Evolutionary conservation across 2,329 filamentous ascomycete species (phyloP), one percentile per base, ranked within the genome.

Genomic region (Massarina eburnea): DNA sequence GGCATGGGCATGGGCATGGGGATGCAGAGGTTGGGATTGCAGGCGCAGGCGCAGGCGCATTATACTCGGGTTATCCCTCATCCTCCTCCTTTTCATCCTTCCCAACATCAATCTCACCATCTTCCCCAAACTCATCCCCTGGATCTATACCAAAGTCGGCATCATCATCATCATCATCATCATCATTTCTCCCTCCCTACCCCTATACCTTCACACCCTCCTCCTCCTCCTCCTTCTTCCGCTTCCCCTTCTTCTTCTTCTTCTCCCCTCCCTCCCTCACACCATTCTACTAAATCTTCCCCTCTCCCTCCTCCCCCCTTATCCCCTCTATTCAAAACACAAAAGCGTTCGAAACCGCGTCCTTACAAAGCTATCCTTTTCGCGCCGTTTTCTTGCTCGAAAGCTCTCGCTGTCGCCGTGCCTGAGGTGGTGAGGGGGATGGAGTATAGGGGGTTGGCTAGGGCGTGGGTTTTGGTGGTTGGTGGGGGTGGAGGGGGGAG

Each of bases 401-500:
- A 64, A 20, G 62, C 58, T 0, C 54, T 66, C 0, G 59, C 65
- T 10, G 46, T 70, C 15, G 66, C 65, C 3, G 56, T 70, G 0
- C 65, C 66, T 0, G 57, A 59, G 5, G 63, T 55, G 0, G 42
- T 68, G 14, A 62, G 60, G n/a, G 38, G 35, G 0, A 35, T 50
- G 0, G 49, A 51, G 3, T 70, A 66, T 21, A 43, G 48, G 0
- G 30, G 32, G 0, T 38, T 70, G 17, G 55, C 64, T 0, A 48
- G 66, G 7, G 62, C 55, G 6, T 75, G 73, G 73, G 59, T 74
- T 1, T 46, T 74, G n/a, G n/a, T n/a, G n/a, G n/a, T n/a, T 41
- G 39, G 39, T 6, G 19, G 5, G 21, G 12, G 10, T 22, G 35
- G 21, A 14, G 21, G 17, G 19, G 2, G 5, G 12, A 4, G 26